phyloP scores from a whole-genome alignment of 805 yeast genomes.

The Lipomyces lipofer region DNA sequence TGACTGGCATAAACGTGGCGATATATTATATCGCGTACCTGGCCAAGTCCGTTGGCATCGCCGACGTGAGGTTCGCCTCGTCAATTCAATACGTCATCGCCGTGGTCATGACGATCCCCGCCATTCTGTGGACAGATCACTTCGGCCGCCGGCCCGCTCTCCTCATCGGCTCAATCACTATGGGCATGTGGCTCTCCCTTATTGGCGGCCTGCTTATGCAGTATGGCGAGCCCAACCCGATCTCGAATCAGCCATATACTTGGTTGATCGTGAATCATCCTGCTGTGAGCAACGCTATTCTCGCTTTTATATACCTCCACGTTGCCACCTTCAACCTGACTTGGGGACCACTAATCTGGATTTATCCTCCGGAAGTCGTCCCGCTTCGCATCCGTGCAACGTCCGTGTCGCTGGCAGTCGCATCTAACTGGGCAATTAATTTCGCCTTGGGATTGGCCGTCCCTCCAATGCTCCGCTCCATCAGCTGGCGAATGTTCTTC shows the following conservation, averaged over 20 bases:
- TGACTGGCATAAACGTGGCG: conserved; percentile 48
- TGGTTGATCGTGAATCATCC: conserved; percentile 49
- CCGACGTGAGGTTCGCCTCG: conserved; percentile 44
- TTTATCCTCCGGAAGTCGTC: conserved; percentile 62
- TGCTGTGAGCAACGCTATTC: conserved; percentile 52
- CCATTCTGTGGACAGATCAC: conserved; percentile 47
- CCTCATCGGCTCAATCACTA: conserved; percentile 60
- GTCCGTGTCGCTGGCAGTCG: conserved; percentile 60
- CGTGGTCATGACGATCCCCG: neutral
- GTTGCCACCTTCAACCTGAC: conserved; percentile 57
- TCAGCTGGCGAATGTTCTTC: conserved; percentile 63
- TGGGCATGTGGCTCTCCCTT: conserved; percentile 60
- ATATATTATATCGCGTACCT: conserved; percentile 49
- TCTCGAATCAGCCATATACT: conserved; percentile 48
- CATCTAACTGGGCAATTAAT: conserved; percentile 64
- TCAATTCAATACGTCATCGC: neutral
- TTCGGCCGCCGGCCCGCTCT: conserved; percentile 67
- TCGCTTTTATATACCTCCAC: conserved; percentile 56
- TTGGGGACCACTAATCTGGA: conserved; percentile 59
- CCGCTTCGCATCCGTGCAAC: conserved; percentile 59
- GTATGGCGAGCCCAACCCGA: conserved; percentile 38
- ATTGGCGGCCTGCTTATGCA: conserved; percentile 45
- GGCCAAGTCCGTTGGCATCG: conserved; percentile 50
- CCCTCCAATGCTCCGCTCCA: conserved; percentile 40
- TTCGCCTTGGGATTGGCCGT: conserved; percentile 37